Evolutionary conservation across 2,329 filamentous ascomycete species (phyloP).

Genomic region (Scolecobasidium constrictum): DNA sequence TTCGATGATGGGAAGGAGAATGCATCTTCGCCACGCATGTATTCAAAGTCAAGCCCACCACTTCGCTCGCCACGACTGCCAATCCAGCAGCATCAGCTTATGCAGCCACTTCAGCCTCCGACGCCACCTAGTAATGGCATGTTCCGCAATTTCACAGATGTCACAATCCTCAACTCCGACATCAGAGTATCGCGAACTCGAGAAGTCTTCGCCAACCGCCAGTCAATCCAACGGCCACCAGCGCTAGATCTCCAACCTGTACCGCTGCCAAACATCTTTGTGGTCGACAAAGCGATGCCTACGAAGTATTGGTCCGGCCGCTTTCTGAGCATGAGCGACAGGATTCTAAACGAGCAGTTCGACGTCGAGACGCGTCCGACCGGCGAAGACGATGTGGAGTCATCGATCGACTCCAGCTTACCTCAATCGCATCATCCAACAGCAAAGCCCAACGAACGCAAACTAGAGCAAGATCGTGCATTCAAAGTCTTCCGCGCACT

Average conservation of each 20-base stretch:
- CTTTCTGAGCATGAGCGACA: slow-evolving; percentile 1
- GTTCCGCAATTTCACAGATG: too few relatives aligned
- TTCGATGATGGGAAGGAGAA: too few relatives aligned
- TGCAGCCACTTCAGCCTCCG: not conserved
- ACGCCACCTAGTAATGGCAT: not conserved
- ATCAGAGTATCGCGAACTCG: too few relatives aligned
- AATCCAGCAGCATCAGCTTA: not conserved
- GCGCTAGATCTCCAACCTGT: too few relatives aligned
- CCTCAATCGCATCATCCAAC: not conserved
- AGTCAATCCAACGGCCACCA: too few relatives aligned
- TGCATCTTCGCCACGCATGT: too few relatives aligned
- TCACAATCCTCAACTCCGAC: too few relatives aligned
- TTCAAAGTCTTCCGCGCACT: not conserved
- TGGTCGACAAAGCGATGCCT: slow-evolving; percentile 4
- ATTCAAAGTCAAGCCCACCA: too few relatives aligned
- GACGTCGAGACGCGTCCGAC: not conserved
- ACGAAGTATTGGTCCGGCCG: slow-evolving; percentile 5
- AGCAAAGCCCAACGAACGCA: not conserved
- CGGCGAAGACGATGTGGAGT: not conserved
- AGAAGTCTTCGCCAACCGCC: too few relatives aligned
- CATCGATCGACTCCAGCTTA: not conserved
- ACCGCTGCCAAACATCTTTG: too few relatives aligned
- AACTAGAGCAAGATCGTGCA: not conserved
- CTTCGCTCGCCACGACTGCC: too few relatives aligned
- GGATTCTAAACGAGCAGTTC: slow-evolving; percentile 1